Conservation (phyloP, 2,329 filamentous ascomycete genomes). For the Penicillium sp. region DNA sequence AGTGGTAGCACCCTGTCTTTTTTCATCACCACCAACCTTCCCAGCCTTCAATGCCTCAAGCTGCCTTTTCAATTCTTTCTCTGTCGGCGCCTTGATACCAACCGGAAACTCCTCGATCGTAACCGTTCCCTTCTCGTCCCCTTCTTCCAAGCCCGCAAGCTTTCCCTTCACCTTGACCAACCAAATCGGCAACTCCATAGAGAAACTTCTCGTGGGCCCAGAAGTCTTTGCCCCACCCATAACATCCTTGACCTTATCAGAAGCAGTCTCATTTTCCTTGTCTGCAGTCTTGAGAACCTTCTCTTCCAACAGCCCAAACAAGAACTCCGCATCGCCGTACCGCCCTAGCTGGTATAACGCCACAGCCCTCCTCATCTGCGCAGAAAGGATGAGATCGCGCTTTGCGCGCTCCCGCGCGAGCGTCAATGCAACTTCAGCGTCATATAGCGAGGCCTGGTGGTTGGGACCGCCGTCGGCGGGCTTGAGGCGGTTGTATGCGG, state of each 20-base stretch:
- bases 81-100: slow-evolving; percentile 49
- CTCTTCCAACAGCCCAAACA: slow-evolving; percentile 63
- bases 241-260: slow-evolving; percentile 36
- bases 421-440: slow-evolving; percentile 70
- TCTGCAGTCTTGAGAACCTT: slow-evolving; percentile 49
- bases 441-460: slow-evolving; percentile 62
- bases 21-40: slow-evolving; percentile 14
- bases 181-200: slow-evolving; percentile 60
- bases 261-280: slow-evolving; percentile 39
- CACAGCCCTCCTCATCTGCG: slow-evolving; percentile 80
- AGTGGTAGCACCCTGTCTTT: slow-evolving; percentile 7
- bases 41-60: slow-evolving; percentile 38
- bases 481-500: slow-evolving; percentile 71
- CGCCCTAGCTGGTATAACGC: slow-evolving; percentile 71
- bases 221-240: slow-evolving; percentile 28
- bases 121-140: slow-evolving; percentile 52
- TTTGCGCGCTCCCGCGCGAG: slow-evolving; percentile 70
- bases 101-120: slow-evolving; percentile 60
- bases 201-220: slow-evolving; percentile 28
- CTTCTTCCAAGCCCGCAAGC: slow-evolving; percentile 54
- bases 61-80: slow-evolving; percentile 43
- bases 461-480: slow-evolving; percentile 53
- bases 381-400: slow-evolving; percentile 76
- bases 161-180: slow-evolving; percentile 59
- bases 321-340: slow-evolving; percentile 75